Base-by-base conservation (phyloP, 352 stramenopile species). In the Globisporangium takayamanum region DNA sequence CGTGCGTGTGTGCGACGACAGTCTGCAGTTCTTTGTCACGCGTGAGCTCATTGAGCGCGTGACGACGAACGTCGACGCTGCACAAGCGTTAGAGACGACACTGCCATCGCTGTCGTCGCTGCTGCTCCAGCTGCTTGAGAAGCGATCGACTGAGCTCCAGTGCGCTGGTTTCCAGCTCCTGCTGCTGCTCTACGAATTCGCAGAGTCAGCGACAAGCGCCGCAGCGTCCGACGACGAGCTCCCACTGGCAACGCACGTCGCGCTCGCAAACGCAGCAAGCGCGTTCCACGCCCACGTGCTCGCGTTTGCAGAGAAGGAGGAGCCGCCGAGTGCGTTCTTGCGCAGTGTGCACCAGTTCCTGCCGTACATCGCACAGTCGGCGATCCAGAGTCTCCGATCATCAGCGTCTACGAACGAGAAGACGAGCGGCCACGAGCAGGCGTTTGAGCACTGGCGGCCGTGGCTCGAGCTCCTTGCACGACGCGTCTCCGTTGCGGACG, bases 11-110 rank as follows among this genome's bases (percentile, higher is more conserved):
- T 76, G 78, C 44, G 80, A 87, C 49, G 74, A 84, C 26, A 87
- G 66, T 28, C 68, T 90, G 10, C 76, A 90, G 59, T 88, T 73
- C 64, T 67, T 90, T 10, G 50, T 90, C 15, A 87, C 80, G 16
- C 56, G 72, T 6, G 71, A 88, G 15, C 37, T 86, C 22, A 67
- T 87, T 15, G 41, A 33, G 2, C 51, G 52, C 14, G 52, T 90
- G 20, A 58, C 56, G 5, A 39, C 30, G 1, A 75, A 81, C 33
- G 53, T 78, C 18, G 36, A 42, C 15, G 7, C n/a, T 5, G 30
- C 14, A 20, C 14, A 65, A 12, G 52, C 33, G 30, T n/a, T 36
- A 59, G 25, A 61, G 30, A 10, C 20, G 15, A 47, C 53, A 2
- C 39, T 26, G 37, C 37, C 56, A 16, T 52, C 63, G 26, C 37